phyloP scores from a whole-genome alignment of 768 basidiomycete species.

The Lentinula sp. region DNA sequence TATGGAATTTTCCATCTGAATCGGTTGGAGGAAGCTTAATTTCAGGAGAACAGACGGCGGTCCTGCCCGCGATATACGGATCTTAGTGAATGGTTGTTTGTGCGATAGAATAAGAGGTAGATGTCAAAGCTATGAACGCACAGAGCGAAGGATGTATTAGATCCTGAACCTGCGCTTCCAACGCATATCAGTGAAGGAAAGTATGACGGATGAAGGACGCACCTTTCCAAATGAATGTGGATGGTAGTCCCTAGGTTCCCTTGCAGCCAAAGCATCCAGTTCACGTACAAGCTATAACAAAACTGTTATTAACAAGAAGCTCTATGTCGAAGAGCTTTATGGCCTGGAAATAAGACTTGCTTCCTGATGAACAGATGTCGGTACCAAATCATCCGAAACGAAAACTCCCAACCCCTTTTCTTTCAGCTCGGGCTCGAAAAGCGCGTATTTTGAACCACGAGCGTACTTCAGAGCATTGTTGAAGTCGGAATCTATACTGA shows the following conservation, averaged over 20 bases:
- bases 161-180: slow-evolving; percentile 9
- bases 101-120: neutral
- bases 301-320: neutral
- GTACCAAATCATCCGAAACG: slow-evolving; percentile 9
- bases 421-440: neutral
- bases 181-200: neutral
- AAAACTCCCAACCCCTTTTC: neutral
- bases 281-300: slow-evolving; percentile 7
- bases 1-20: neutral
- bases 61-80: slow-evolving; percentile 6
- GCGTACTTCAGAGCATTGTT: neutral
- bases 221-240: slow-evolving; percentile 12
- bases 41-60: neutral
- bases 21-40: neutral
- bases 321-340: neutral
- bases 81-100: neutral
- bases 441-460: neutral
- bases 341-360: neutral
- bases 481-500: neutral
- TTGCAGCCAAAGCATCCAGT: slow-evolving; percentile 9
- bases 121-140: neutral
- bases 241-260: slow-evolving; percentile 13
- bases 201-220: neutral
- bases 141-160: slow-evolving; percentile 14
- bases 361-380: slow-evolving; percentile 10